These are phyloP conservation scores for Lonicera japonica DNA, from an alignment of 129 eudicot species.

Conservation along the genomic window DNA sequence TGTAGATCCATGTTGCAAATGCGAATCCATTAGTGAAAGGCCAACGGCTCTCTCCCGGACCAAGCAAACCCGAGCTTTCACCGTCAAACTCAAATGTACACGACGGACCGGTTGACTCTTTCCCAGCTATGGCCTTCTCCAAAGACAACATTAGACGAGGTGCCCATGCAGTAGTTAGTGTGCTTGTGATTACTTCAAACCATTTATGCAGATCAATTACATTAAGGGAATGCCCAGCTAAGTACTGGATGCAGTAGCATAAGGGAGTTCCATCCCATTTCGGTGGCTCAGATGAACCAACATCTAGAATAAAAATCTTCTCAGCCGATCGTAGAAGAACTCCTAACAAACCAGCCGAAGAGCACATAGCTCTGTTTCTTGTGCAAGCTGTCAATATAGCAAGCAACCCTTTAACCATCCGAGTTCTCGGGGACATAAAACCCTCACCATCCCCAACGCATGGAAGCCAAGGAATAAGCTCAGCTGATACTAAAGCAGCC, in stretches of 20 bases:
- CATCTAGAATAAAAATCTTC: constrained; percentile 64
- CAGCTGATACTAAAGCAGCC: constrained; percentile 93
- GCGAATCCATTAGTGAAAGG: constrained; percentile 92
- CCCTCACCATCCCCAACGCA: constrained; percentile 51
- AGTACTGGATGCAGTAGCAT: constrained; percentile 78
- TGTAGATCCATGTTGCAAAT: constrained; percentile 95
- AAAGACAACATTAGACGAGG: constrained; percentile 61
- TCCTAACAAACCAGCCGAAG: constrained; percentile 68
- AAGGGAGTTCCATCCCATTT: constrained; percentile 96
- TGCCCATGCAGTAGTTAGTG: constrained; percentile 70
- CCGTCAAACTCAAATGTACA: constrained; percentile 97
- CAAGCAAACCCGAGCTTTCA: constrained; percentile 97
- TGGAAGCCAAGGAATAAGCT: constrained; percentile 94
- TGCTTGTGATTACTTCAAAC: constrained; percentile 62
- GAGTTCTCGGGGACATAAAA: constrained; percentile 88
- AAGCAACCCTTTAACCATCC: constrained; percentile 93
- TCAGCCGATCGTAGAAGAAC: constrained; percentile 79
- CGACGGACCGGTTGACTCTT: constrained; percentile 84
- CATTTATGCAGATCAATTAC: constrained; percentile 73
- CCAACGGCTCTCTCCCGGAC: constrained; percentile 99
- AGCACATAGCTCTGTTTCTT: constrained; percentile 95
- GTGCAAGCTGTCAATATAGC: constrained; percentile 94
- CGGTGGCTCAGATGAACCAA: constrained; percentile 30
- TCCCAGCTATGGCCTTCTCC: constrained; percentile 87
- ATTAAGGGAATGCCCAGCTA: constrained; percentile 93